Base-by-base conservation (phyloP, 805 yeast species). In the Scheffersomyces amazonensis region DNA sequence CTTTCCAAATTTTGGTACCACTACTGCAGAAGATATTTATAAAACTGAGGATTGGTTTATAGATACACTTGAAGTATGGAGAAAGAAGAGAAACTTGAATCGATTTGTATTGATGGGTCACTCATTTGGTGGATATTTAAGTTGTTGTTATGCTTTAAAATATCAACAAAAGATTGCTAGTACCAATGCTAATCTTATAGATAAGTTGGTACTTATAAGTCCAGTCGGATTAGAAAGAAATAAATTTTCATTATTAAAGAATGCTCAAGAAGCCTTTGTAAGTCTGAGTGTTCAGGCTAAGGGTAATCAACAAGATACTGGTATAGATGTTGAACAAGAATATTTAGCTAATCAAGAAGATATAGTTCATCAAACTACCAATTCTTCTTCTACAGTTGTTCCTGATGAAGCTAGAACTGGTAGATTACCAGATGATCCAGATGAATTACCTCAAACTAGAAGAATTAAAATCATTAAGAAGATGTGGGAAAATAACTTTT, bases 401-500 rank as follows among this genome's bases (percentile, higher is more conserved):
- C 18, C 15, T 22, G 38, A 35, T 20, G 25, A 33, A 12, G 22
- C n/a, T 11, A 17, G 17, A 4, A 7, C 15, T 9, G 18, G 5
- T 15, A 38, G 30, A 12, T 44, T 44, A 18, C 36, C 31, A 7
- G 45, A 34, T 7, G 38, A 30, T 5, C 37, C 36, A 7, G 35
- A 43, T 22, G 51, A 44, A 18, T 31, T 30, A 2, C 39, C 43
- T 10, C 49, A 44, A 27, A 35, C 51, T 3, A 50, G 54, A 24
- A 42, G 50, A 30, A 62, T 66, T 6, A 64, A 54, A 39, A 33
- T 66, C 5, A 36, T 77, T 24, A 56, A 58, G 2, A 62, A 55
- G 38, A 38, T 80, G 35, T 81, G 88, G 88, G 65, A 66, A 13
- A 55, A 55, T 13, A 69, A 81, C 48, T 52, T 60, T 16, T 78